These are phyloP conservation scores for Anthracocystis setariae DNA, from an alignment of 1,284 basidiomycete species.

Conservation along the genomic window DNA sequence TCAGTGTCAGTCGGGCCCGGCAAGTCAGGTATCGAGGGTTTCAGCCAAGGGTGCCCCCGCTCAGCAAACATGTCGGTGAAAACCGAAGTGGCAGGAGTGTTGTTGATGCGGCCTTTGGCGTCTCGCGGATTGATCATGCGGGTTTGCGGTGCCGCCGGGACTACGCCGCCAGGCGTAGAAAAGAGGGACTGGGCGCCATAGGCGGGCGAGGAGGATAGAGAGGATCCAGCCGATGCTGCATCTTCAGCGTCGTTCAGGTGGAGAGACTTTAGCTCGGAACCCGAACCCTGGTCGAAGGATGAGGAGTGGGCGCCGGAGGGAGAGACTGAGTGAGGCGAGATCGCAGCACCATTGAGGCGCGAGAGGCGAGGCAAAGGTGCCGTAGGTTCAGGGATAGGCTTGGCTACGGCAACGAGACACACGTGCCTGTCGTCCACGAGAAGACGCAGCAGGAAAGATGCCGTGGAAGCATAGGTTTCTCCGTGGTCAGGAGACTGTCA, in stretches of 20 bases:
- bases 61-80: constrained; percentile 41
- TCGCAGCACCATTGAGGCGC: constrained; percentile 1
- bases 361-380: constrained; percentile 25
- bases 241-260: constrained; percentile 3
- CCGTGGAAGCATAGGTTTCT: constrained; percentile 58
- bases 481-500: constrained; percentile 45
- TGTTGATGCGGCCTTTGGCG: constrained; percentile 31
- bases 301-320: constrained; percentile 3
- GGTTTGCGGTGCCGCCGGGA: constrained; percentile 17
- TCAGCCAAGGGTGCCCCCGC: constrained; percentile 12
- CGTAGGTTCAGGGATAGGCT: constrained; percentile 53
- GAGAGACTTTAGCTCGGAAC: constrained; percentile 16
- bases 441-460: constrained; percentile 58
- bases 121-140: constrained; percentile 25
- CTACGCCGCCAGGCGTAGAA: not conserved
- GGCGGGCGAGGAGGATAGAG: constrained; percentile 13
- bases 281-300: not conserved
- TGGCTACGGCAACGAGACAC: constrained; percentile 60
- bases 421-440: constrained; percentile 63
- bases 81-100: constrained; percentile 47
- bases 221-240: constrained; percentile 1
- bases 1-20: constrained; percentile 51
- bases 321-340: constrained; percentile 10
- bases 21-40: constrained; percentile 24
- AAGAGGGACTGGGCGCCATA: constrained; percentile 19